Evolutionary conservation across 2,329 filamentous ascomycete species (phyloP).

Genomic region (Fusarium falciforme): DNA sequence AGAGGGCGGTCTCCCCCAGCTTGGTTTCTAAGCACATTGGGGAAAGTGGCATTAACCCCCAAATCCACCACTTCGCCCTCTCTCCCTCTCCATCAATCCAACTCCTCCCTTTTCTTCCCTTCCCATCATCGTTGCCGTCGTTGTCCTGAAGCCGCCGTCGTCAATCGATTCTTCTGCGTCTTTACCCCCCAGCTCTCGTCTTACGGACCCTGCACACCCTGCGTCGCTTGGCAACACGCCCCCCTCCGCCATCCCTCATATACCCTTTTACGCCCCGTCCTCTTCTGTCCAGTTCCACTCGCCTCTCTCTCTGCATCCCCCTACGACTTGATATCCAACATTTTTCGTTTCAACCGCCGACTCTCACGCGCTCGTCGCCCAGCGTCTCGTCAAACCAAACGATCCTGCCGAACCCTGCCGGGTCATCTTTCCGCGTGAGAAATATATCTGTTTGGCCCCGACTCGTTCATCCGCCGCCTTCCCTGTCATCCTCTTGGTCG

Average conservation of each 20-base stretch:
- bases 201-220: constrained; percentile 25
- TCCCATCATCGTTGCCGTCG: constrained; percentile 10
- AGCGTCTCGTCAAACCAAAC: constrained; percentile 16
- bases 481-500: constrained; percentile 20
- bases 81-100: constrained; percentile 11
- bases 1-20: constrained; percentile 27
- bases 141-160: constrained; percentile 38
- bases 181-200: constrained; percentile 1
- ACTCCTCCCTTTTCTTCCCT: constrained; percentile 28
- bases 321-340: constrained; percentile 21
- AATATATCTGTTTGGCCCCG: constrained; percentile 29
- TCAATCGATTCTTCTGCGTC: constrained; percentile 16
- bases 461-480: constrained; percentile 22
- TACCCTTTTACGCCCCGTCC: constrained; percentile 42
- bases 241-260: constrained; percentile 38
- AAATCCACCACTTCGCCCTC: constrained; percentile 31
- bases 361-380: constrained; percentile 24
- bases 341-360: constrained; percentile 23
- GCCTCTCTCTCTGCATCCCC: constrained; percentile 37
- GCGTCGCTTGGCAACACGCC: constrained; percentile 8
- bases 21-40: constrained; percentile 44
- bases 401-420: constrained; percentile 4
- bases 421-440: constrained; percentile 24
- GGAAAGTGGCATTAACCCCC: constrained; percentile 34
- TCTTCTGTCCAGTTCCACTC: constrained; percentile 41